These are phyloP conservation scores for Antitrichia curtipendula DNA, from an alignment of 225 moss, liverwort and hornwort species.

Conservation along the genomic window DNA sequence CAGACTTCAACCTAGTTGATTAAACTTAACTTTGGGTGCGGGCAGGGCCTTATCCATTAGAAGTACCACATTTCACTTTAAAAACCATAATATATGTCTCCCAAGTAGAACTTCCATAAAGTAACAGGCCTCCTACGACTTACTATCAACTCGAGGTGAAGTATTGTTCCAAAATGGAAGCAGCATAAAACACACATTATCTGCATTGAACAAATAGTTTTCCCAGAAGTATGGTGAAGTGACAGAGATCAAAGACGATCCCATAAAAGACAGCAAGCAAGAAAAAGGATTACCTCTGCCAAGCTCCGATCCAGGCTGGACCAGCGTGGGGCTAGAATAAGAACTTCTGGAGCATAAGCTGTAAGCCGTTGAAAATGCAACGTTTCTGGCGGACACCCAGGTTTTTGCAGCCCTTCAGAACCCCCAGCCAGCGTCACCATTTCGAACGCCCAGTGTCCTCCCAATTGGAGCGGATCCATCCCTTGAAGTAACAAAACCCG, in stretches of 20 bases:
- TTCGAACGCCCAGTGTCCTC: constrained; percentile 60
- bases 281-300: constrained; percentile 32
- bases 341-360: constrained; percentile 58
- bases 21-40: background rate
- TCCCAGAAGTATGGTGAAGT: background rate
- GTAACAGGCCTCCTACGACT: background rate
- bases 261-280: background rate
- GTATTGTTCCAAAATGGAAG: background rate
- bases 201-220: background rate
- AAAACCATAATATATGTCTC: background rate
- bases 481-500: constrained; percentile 50
- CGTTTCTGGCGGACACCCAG: constrained; percentile 42
- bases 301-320: constrained; percentile 33
- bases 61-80: background rate
- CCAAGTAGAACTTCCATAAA: background rate
- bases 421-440: constrained; percentile 56
- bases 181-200: background rate
- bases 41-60: background rate
- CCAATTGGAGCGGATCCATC: constrained; percentile 44
- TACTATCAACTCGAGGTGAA: background rate
- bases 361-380: constrained; percentile 33
- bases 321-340: constrained; percentile 41
- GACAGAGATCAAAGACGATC: background rate
- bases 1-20: background rate
- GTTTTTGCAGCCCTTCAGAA: constrained; percentile 48